Conservation (phyloP, 139 green algal genomes). For the Auxenochlorella pyrenoidosa region DNA sequence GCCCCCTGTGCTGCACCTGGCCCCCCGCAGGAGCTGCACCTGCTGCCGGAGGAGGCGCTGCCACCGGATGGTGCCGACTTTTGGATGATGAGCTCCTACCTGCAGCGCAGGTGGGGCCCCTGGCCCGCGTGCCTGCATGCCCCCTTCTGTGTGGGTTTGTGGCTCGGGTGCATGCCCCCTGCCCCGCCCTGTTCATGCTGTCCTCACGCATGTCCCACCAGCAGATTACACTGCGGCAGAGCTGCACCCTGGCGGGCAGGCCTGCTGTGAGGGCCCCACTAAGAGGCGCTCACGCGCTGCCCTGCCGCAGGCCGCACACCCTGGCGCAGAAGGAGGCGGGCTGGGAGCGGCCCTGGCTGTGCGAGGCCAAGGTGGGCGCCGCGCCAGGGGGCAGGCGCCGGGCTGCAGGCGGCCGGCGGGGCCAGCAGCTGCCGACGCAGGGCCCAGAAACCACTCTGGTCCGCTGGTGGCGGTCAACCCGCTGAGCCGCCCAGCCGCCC, state of each 20-base stretch:
- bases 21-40: background rate
- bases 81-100: conserved; percentile 39
- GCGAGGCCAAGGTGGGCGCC: conserved; percentile 6
- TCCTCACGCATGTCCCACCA: background rate
- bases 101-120: background rate
- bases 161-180: too few relatives aligned
- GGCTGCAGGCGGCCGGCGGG: too few relatives aligned
- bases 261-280: background rate
- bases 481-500: background rate
- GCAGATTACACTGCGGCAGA: too few relatives aligned
- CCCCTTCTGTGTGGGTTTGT: too few relatives aligned
- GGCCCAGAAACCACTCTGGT: too few relatives aligned
- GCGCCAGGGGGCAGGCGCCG: background rate
- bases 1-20: background rate
- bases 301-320: background rate
- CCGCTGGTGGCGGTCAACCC: background rate
- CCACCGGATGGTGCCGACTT: conserved; percentile 20
- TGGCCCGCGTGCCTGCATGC: too few relatives aligned
- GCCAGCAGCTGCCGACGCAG: too few relatives aligned
- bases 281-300: background rate
- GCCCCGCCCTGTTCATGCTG: too few relatives aligned
- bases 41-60: conserved; percentile 18
- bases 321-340: background rate
- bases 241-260: too few relatives aligned
- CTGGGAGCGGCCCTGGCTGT: conserved; percentile 31